phyloP scores from a whole-genome alignment of 2,329 filamentous ascomycete species.

The Pyrenophora teres region DNA sequence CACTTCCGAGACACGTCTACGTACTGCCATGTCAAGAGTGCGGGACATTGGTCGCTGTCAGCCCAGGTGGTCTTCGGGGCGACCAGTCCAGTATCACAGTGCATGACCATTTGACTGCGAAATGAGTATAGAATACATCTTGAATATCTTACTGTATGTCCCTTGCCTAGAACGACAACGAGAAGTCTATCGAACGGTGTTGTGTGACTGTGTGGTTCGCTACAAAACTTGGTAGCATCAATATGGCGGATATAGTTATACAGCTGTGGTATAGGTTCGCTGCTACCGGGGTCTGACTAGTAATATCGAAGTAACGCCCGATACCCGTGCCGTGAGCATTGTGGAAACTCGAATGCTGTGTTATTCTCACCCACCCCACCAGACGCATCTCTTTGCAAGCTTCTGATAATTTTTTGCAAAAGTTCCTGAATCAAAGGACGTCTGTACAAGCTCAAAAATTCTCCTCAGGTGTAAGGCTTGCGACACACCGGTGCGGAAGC shows the following conservation, averaged over 20 bases:
- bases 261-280: not conserved
- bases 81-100: too few species aligned
- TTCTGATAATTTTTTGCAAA: not conserved
- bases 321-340: not conserved
- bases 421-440: not conserved
- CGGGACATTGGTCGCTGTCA: too few species aligned
- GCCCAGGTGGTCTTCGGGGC: too few species aligned
- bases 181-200: not conserved
- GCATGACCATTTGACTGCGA: too few species aligned
- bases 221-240: slow-evolving; percentile 6
- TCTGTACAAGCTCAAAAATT: slow-evolving; percentile 22
- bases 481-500: slow-evolving; percentile 14
- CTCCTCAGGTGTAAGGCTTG: slow-evolving; percentile 19
- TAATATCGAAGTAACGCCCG: not conserved
- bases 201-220: not conserved
- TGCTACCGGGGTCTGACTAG: not conserved
- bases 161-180: too few species aligned
- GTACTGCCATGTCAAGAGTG: too few species aligned
- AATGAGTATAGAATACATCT: too few species aligned
- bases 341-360: not conserved
- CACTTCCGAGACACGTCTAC: too few species aligned
- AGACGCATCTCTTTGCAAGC: not conserved
- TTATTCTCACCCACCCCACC: not conserved
- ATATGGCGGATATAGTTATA: slow-evolving; percentile 8
- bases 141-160: too few species aligned